These are phyloP conservation scores for Mycena pura DNA, from an alignment of 768 basidiomycete genomes.

Conservation along the genomic window DNA sequence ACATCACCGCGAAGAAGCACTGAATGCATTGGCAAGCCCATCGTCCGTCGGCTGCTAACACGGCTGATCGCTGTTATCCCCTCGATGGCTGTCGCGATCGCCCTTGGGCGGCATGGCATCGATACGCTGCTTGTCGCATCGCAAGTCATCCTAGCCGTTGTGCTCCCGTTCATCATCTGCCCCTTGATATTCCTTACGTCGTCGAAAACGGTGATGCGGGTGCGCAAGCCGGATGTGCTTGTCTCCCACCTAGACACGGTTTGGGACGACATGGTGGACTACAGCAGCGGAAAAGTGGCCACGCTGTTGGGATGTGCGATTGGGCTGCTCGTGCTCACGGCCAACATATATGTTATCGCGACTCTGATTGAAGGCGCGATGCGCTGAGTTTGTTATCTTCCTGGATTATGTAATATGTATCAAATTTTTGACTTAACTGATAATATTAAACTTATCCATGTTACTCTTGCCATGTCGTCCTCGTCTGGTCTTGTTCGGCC, in stretches of 20 bases:
- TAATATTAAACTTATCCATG: neutral
- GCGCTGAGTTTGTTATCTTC: neutral
- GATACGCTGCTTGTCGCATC: constrained; percentile 82
- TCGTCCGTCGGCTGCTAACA: constrained; percentile 82
- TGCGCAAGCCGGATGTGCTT: constrained; percentile 49
- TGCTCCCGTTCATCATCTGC: constrained; percentile 85
- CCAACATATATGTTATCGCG: constrained; percentile 80
- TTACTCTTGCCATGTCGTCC: constrained; percentile 14
- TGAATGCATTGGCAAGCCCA: constrained; percentile 54
- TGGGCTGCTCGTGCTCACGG: constrained; percentile 69
- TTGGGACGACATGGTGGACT: constrained; percentile 57
- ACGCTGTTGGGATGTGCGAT: constrained; percentile 60
- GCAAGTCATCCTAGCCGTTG: constrained; percentile 84
- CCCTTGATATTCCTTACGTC: constrained; percentile 83
- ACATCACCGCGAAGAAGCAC: constrained; percentile 18
- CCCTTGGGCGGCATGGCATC: constrained; percentile 73
- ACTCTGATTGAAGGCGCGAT: constrained; percentile 9
- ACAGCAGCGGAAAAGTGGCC: constrained; percentile 62
- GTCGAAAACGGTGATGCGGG: constrained; percentile 73
- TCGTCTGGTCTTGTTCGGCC: constrained; percentile 20
- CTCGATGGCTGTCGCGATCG: constrained; percentile 77
- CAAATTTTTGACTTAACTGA: neutral
- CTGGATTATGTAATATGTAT: neutral
- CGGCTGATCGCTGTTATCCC: constrained; percentile 85
- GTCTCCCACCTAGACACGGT: constrained; percentile 31